Conservation (phyloP, 2,329 filamentous ascomycete species). For the Escovopsis sp. region DNA sequence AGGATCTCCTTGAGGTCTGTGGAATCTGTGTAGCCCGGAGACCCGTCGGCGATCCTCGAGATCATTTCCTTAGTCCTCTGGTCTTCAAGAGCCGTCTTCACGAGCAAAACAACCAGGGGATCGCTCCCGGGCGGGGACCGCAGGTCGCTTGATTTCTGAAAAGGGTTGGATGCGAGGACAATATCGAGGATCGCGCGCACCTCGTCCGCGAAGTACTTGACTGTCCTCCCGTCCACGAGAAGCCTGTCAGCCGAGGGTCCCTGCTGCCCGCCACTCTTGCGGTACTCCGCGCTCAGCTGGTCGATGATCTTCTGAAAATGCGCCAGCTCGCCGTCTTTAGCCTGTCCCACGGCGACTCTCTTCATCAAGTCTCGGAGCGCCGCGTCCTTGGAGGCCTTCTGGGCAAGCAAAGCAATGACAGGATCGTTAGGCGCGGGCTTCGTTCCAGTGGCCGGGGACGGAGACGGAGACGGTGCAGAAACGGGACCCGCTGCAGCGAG, state of each 20-base stretch:
- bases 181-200: slow-evolving; percentile 43
- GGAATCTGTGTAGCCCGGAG: slow-evolving; percentile 36
- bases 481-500: too few species aligned
- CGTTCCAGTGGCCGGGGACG: slow-evolving; percentile 3
- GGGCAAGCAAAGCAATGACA: slow-evolving; percentile 66
- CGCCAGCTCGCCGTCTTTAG: slow-evolving; percentile 54
- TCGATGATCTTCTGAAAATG: slow-evolving; percentile 72
- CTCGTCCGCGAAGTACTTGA: slow-evolving; percentile 46
- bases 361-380: slow-evolving; percentile 69
- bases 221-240: slow-evolving; percentile 38
- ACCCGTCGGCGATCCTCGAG: slow-evolving; percentile 36
- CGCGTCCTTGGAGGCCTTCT: slow-evolving; percentile 58
- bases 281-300: slow-evolving; percentile 51
- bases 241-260: slow-evolving; percentile 40
- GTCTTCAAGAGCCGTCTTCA: slow-evolving; percentile 43
- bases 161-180: slow-evolving; percentile 42
- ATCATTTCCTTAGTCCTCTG: slow-evolving; percentile 34
- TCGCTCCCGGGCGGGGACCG: slow-evolving; percentile 40
- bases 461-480: not conserved
- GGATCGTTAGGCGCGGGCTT: slow-evolving; percentile 41
- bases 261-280: slow-evolving; percentile 33
- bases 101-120: slow-evolving; percentile 38
- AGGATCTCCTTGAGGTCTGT: slow-evolving; percentile 38
- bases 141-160: slow-evolving; percentile 37
- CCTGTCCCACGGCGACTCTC: slow-evolving; percentile 62